Evolutionary conservation across 2,329 filamentous ascomycete genomes (phyloP).

Genomic region (Aureobasidium sp.): DNA sequence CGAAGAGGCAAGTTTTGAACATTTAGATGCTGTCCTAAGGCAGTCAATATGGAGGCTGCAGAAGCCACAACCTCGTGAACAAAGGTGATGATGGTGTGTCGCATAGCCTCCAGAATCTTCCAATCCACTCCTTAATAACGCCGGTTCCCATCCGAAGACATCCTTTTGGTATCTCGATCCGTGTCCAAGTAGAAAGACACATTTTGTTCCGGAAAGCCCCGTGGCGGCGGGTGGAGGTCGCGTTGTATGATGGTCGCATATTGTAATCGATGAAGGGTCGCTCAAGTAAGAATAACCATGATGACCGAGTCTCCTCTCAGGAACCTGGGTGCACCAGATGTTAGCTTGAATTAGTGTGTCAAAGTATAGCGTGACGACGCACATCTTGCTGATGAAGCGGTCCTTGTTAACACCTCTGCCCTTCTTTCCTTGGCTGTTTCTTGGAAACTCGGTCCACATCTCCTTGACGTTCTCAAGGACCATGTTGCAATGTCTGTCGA

Average conservation of each 20-base stretch:
- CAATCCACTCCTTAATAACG: not conserved
- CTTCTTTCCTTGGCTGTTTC: slow-evolving; percentile 76
- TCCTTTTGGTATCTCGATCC: slow-evolving; percentile 9
- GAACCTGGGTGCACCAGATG: slow-evolving; percentile 40
- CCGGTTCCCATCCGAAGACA: not conserved
- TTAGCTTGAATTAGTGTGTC: not conserved
- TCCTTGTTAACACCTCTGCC: slow-evolving; percentile 94
- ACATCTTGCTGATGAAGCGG: slow-evolving; percentile 97
- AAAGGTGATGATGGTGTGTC: not conserved
- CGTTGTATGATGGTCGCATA: slow-evolving; percentile 3
- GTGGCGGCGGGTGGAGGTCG: not conserved
- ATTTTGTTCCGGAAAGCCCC: not conserved
- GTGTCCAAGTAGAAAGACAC: not conserved
- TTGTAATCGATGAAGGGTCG: not conserved
- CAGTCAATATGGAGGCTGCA: not conserved
- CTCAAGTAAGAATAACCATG: slow-evolving; percentile 70
- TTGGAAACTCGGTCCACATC: slow-evolving; percentile 97
- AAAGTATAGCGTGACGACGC: not conserved
- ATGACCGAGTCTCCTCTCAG: slow-evolving; percentile 79
- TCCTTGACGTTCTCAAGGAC: slow-evolving; percentile 95
- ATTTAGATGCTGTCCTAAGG: not conserved
- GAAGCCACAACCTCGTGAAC: not conserved
- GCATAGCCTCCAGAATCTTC: not conserved
- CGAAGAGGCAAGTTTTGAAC: not conserved
- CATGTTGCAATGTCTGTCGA: slow-evolving; percentile 99